These are phyloP conservation scores for Sextonia rubra DNA, from an alignment of 164 flowering plant genomes.

Conservation along the genomic window DNA sequence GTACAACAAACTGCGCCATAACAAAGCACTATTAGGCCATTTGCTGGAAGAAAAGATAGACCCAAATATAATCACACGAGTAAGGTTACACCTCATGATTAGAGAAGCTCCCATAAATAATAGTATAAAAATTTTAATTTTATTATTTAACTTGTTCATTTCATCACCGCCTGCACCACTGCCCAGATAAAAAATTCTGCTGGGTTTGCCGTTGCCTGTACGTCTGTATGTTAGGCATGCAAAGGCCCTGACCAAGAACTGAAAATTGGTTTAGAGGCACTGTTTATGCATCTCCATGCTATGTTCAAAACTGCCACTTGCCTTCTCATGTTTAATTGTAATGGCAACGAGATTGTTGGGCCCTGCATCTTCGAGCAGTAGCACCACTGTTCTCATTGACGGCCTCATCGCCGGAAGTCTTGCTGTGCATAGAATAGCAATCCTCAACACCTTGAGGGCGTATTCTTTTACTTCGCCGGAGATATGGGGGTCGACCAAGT, in stretches of 20 bases:
- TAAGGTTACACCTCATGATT: too few relatives aligned
- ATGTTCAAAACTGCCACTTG: not conserved
- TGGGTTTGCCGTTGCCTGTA: not conserved
- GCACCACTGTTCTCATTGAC: constrained; percentile 72
- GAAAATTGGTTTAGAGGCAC: not conserved
- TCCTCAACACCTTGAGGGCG: constrained; percentile 47
- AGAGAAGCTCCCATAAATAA: too few relatives aligned
- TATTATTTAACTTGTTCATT: too few relatives aligned
- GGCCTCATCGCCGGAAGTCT: constrained; percentile 59
- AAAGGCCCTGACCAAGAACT: not conserved
- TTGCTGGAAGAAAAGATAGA: too few relatives aligned
- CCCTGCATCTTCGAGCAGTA: constrained; percentile 64
- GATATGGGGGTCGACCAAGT: constrained; percentile 44
- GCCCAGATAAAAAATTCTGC: too few relatives aligned
- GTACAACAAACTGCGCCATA: too few relatives aligned
- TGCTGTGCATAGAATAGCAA: constrained; percentile 54
- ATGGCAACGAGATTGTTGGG: constrained; percentile 14
- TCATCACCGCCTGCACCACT: too few relatives aligned
- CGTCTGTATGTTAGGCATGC: not conserved
- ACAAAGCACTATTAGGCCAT: too few relatives aligned
- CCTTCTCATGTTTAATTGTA: not conserved
- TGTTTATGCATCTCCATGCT: not conserved
- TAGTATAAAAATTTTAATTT: too few relatives aligned
- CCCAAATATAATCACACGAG: too few relatives aligned
- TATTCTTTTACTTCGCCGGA: constrained; percentile 34